These are phyloP conservation scores for Termitomyces sp. DNA, from an alignment of 768 basidiomycete species.

Conservation along the genomic window DNA sequence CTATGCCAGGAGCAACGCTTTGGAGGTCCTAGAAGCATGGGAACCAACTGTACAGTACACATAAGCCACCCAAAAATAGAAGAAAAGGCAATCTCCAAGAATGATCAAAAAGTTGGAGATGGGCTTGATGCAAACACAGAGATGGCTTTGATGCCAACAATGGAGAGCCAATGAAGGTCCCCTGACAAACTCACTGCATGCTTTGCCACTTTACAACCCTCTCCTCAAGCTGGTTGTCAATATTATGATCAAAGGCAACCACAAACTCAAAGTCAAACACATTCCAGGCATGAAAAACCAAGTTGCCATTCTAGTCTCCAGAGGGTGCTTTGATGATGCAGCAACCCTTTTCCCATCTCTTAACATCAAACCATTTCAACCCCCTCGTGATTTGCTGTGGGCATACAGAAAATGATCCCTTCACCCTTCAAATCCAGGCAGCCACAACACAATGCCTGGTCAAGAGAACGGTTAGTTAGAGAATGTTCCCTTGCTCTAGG, in stretches of 20 bases:
- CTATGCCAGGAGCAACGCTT: too few relatives aligned
- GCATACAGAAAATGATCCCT: constrained; percentile 17
- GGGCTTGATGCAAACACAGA: too few relatives aligned
- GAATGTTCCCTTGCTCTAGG: constrained; percentile 23
- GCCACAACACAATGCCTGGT: constrained; percentile 35
- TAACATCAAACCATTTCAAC: constrained; percentile 3
- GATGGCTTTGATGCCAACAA: too few relatives aligned
- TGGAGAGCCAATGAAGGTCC: too few relatives aligned
- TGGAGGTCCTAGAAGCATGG: too few relatives aligned
- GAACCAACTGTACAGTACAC: too few relatives aligned
- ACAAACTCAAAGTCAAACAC: constrained; percentile 13
- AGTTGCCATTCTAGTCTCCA: constrained; percentile 18
- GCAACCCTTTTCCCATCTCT: neutral
- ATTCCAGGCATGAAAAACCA: constrained; percentile 16
- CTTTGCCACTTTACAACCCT: constrained; percentile 11
- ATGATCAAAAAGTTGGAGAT: too few relatives aligned
- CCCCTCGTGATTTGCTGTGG: constrained; percentile 27
- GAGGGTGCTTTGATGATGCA: neutral
- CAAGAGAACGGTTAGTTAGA: constrained; percentile 24
- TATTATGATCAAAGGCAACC: constrained; percentile 2
- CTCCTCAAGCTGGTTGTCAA: constrained; percentile 16
- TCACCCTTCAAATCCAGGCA: constrained; percentile 21
- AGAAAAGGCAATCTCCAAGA: too few relatives aligned
- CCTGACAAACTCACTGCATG: constrained; percentile 4
- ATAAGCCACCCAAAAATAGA: too few relatives aligned